Evolutionary conservation across 2,329 filamentous ascomycete genomes (phyloP).

Genomic region (Penicillium sp.): DNA sequence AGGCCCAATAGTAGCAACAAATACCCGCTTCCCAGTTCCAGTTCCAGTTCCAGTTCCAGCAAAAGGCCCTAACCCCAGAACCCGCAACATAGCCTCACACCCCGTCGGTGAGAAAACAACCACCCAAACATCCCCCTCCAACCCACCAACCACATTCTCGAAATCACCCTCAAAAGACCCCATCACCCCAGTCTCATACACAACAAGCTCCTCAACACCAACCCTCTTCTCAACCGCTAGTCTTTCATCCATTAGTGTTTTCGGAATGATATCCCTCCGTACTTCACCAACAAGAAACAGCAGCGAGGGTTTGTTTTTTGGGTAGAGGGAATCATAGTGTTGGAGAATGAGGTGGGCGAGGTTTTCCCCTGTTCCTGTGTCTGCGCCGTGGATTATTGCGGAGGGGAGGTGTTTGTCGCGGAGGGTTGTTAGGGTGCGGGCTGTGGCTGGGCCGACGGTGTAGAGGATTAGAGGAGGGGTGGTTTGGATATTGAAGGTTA

Average conservation of each 20-base stretch:
- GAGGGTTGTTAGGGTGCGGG: conserved; percentile 64
- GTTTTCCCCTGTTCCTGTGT: conserved; percentile 80
- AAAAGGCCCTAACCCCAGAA: conserved; percentile 45
- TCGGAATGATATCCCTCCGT: conserved; percentile 84
- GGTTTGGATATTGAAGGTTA: conserved; percentile 21
- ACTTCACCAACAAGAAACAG: conserved; percentile 90
- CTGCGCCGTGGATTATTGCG: conserved; percentile 69
- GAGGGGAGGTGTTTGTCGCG: conserved; percentile 43
- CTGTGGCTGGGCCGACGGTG: conserved; percentile 50
- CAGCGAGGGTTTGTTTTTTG: conserved; percentile 52
- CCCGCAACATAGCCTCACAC: conserved; percentile 59
- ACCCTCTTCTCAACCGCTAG: conserved; percentile 54
- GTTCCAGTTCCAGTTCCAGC: not conserved
- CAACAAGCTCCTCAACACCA: conserved; percentile 71
- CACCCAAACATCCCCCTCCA: conserved; percentile 32
- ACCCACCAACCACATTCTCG: conserved; percentile 44
- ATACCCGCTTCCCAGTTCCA: conserved; percentile 37
- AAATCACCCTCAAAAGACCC: conserved; percentile 72
- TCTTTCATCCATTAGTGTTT: conserved; percentile 62
- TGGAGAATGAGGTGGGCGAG: conserved; percentile 74
- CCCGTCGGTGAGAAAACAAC: conserved; percentile 60
- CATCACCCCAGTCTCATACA: conserved; percentile 86
- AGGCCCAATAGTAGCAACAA: conserved; percentile 85
- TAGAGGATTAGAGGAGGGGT: conserved; percentile 37
- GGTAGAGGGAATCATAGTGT: conserved; percentile 60